Evolutionary conservation across 163 green algal genomes (phyloP).

Genomic region (Trebouxia gelatinosa): DNA sequence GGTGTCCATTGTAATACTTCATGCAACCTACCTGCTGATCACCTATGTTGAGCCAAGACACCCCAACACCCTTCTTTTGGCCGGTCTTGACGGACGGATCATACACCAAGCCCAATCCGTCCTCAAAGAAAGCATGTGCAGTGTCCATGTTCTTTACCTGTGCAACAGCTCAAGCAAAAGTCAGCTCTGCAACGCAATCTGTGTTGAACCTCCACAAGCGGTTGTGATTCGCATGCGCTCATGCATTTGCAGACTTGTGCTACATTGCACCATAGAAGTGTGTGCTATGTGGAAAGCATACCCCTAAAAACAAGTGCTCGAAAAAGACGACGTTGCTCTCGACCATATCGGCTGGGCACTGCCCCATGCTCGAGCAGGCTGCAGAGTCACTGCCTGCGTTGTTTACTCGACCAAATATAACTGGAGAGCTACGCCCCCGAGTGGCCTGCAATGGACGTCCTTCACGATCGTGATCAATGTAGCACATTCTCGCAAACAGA

Average conservation of each 20-base stretch:
- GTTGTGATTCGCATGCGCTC: not conserved
- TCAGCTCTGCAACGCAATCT: too few relatives aligned
- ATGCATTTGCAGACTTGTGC: too few relatives aligned
- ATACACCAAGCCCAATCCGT: not conserved
- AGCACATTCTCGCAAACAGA: too few relatives aligned
- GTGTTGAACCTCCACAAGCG: too few relatives aligned
- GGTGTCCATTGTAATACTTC: not conserved
- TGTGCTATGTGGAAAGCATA: not conserved
- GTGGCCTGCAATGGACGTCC: too few relatives aligned
- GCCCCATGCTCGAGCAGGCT: too few relatives aligned
- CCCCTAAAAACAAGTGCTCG: constrained; percentile 16
- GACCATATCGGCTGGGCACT: too few relatives aligned
- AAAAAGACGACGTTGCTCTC: constrained; percentile 23
- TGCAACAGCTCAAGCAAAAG: not conserved
- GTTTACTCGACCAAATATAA: too few relatives aligned
- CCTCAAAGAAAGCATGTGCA: constrained; percentile 11
- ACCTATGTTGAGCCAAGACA: constrained; percentile 23
- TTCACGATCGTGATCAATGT: too few relatives aligned
- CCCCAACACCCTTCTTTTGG: constrained; percentile 14
- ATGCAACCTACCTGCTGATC: not conserved
- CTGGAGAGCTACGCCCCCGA: too few relatives aligned
- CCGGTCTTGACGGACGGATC: not conserved
- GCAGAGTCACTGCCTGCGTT: too few relatives aligned
- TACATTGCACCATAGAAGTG: too few relatives aligned
- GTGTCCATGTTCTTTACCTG: constrained; percentile 13